phyloP scores from a whole-genome alignment of 495 filamentous ascomycete genomes.

The Penicillium flavigenum region DNA sequence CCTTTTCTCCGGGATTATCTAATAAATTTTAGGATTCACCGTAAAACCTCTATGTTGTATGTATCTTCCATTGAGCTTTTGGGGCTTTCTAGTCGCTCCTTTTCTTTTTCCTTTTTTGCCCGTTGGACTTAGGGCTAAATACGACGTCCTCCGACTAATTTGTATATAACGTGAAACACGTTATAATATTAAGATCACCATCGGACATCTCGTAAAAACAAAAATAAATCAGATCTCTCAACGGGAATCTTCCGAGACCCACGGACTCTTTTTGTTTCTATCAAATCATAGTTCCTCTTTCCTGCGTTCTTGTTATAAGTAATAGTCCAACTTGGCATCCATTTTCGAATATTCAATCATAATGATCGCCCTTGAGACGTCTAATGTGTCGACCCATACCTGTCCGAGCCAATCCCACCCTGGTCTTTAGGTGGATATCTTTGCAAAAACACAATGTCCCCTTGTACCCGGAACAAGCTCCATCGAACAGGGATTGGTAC shows the following conservation, averaged over 20 bases:
- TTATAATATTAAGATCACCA: conserved; percentile 4
- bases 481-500: not conserved
- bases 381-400: not conserved
- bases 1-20: not conserved
- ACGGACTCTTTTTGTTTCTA: conserved; percentile 5
- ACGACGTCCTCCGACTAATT: not conserved
- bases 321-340: not conserved
- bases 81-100: not conserved
- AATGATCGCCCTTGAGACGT: conserved; percentile 19
- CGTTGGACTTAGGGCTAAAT: conserved; percentile 1
- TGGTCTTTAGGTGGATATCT: not conserved
- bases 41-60: no score
- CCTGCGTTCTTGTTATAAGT: not conserved
- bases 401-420: conserved; percentile 12
- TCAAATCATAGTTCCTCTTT: not conserved
- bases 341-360: not conserved
- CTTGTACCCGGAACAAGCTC: not conserved
- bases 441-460: not conserved
- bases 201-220: conserved; percentile 4
- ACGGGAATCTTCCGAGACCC: not conserved
- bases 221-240: conserved; percentile 11
- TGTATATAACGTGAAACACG: no score
- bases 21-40: no score
- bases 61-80: not conserved
- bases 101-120: conserved; percentile 7